A percentile compares a stretch with the other conserved stretches of the same genome.
phyloP scores from a whole-genome alignment of 352 stramenopile species.

The Thalassiosira allenii region DNA sequence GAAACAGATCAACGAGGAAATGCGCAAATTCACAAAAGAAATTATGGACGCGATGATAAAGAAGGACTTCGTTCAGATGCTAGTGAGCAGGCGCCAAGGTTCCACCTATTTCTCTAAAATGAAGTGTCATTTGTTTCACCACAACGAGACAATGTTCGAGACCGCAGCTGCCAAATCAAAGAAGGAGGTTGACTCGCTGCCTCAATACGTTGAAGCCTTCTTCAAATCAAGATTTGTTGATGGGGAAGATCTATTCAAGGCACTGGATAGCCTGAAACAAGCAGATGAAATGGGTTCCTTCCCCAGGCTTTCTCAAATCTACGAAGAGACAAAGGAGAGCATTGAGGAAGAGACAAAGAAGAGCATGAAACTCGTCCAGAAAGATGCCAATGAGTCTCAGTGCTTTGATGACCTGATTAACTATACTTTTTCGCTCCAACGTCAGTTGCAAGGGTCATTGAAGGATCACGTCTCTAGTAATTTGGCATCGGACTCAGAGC shows the following conservation, averaged over 20 bases:
- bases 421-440: slow-evolving; percentile 33
- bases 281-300: slow-evolving; percentile 27
- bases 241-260: slow-evolving; percentile 12
- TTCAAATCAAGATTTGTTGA: slow-evolving; percentile 15
- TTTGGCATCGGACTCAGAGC: slow-evolving; percentile 37
- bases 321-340: slow-evolving; percentile 13
- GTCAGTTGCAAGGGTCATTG: slow-evolving; percentile 44
- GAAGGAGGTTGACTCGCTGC: background rate
- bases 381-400: slow-evolving; percentile 19
- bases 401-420: slow-evolving; percentile 65
- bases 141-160: slow-evolving; percentile 7
- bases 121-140: slow-evolving; percentile 1
- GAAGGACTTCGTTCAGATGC: slow-evolving; percentile 36
- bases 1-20: background rate
- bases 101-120: slow-evolving; percentile 13
- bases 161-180: background rate
- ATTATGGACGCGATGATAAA: slow-evolving; percentile 7
- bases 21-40: background rate
- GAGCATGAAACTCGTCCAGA: slow-evolving; percentile 1
- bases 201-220: slow-evolving; percentile 22
- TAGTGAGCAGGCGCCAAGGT: background rate
- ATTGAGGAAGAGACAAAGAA: slow-evolving; percentile 20
- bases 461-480: slow-evolving; percentile 35
- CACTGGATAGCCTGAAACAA: slow-evolving; percentile 35
- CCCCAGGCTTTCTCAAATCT: slow-evolving; percentile 10